Conservation (phyloP, 108 stramenopile genomes). For the Skeletonema costatum region DNA sequence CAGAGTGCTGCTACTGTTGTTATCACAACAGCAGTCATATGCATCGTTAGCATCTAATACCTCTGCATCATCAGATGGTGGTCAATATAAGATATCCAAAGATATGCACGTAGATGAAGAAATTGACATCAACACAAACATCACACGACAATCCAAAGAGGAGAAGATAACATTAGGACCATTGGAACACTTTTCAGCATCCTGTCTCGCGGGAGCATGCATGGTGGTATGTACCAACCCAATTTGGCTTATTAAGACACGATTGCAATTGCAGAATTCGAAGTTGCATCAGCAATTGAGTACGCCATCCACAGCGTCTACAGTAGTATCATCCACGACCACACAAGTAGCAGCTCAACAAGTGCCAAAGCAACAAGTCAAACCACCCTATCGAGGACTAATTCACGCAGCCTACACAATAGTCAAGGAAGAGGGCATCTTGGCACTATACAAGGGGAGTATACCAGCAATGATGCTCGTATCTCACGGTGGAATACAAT, state of each 20-base stretch:
- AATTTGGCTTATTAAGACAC: conserved; percentile 97
- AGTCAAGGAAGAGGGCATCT: conserved; percentile 87
- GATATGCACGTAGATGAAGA: conserved; percentile 32
- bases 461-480: conserved; percentile 93
- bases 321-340: neutral
- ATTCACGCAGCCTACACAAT: conserved; percentile 82
- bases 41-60: neutral
- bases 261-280: conserved; percentile 93
- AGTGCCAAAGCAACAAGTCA: conserved; percentile 16
- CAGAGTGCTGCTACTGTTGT: neutral
- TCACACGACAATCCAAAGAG: conserved; percentile 1
- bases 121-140: conserved; percentile 29
- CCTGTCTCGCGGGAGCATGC: conserved; percentile 73
- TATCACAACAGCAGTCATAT: neutral
- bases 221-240: conserved; percentile 98
- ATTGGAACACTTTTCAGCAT: conserved; percentile 69
- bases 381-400: conserved; percentile 75
- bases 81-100: conserved; percentile 14
- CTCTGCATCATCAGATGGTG: neutral
- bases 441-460: conserved; percentile 94
- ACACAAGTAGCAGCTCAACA: conserved; percentile 4
- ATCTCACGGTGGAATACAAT: conserved; percentile 97
- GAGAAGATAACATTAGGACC: conserved; percentile 42
- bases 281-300: conserved; percentile 36
- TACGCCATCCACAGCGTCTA: conserved; percentile 14